Conservation (phyloP, 805 yeast genomes). For the Blastobotrys parvus region DNA sequence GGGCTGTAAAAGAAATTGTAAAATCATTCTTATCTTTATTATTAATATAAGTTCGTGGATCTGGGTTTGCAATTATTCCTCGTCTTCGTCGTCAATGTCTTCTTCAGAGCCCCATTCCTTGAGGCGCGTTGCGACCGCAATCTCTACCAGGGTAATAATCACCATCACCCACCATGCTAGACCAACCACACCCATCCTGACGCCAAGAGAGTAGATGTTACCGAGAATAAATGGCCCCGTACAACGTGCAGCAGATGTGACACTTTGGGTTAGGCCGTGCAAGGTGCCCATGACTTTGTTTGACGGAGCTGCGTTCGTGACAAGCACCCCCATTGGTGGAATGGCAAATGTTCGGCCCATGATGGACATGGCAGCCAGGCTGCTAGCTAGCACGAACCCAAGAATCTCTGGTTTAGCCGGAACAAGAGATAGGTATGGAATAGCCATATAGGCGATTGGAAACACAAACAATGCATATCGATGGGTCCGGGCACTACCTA, state of each 20-base stretch:
- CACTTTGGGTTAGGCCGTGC: constrained; percentile 19
- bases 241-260: constrained; percentile 16
- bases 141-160: constrained; percentile 13
- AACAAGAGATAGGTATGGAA: constrained; percentile 36
- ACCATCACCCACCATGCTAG: constrained; percentile 23
- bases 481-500: constrained; percentile 38
- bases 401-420: no score
- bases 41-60: no score
- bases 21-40: background rate
- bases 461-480: constrained; percentile 34
- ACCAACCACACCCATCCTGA: constrained; percentile 13
- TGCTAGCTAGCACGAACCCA: constrained; percentile 3
- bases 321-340: constrained; percentile 21
- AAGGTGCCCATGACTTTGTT: constrained; percentile 20
- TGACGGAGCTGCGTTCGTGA: constrained; percentile 21
- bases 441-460: constrained; percentile 37
- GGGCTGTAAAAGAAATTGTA: background rate
- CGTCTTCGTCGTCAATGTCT: no score
- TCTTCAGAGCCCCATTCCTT: constrained; percentile 16
- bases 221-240: constrained; percentile 21
- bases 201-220: constrained; percentile 18
- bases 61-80: no score
- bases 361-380: constrained; percentile 11
- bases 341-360: constrained; percentile 20
- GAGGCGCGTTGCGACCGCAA: constrained; percentile 12